Evolutionary conservation across 1,284 basidiomycete genomes (phyloP), one percentile per base, ranked within the genome.

Genomic region (Omphalotus olearius): DNA sequence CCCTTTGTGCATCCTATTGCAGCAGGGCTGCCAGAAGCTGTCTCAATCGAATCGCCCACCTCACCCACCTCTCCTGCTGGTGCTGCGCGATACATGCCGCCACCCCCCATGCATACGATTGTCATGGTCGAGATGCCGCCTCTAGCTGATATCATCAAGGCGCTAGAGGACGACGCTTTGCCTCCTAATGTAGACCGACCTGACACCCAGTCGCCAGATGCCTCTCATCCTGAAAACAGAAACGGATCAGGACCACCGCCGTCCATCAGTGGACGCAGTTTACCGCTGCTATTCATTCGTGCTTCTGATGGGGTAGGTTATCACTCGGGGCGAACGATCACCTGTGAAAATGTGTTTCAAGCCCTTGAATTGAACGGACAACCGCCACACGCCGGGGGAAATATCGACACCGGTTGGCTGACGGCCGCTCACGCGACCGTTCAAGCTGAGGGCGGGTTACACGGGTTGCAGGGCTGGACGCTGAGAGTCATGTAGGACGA

Each of bases 311-410:
- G 89, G 18, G 80, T 91, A 23, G 88, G 88, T 3, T 91, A 91
- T 64, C 88, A 91, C 63, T 90, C 88, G 26, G 89, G 89, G 38
- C 79, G 88, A 53, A 88, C 88, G 56, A 84, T 93, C 51, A 79
- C 89, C 33, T 89, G 85, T 62, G 90, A 90, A 64, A 91, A 91
- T 59, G 80, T 90, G 30, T 88, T 87, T 66, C 80, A 83, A 57
- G 67, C 71, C 14, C 76, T 88, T 67, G 82, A 82, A 62, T 66
- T 87, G 59, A 64, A 66, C 14, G 69, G 66, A 47, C 68, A 70
- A 63, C 66, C 72, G 52, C 56, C 69, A 48, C 66, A 71, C 37
- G 56, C 68, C 54, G 67, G 69, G 30, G 69, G 70, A 35, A 68
- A 68, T 49, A 66, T 78, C 54, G 81, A 86, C 59, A 71, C 80